Conservation (phyloP, 2,329 filamentous ascomycete genomes). For the Diaporthe australafricana region DNA sequence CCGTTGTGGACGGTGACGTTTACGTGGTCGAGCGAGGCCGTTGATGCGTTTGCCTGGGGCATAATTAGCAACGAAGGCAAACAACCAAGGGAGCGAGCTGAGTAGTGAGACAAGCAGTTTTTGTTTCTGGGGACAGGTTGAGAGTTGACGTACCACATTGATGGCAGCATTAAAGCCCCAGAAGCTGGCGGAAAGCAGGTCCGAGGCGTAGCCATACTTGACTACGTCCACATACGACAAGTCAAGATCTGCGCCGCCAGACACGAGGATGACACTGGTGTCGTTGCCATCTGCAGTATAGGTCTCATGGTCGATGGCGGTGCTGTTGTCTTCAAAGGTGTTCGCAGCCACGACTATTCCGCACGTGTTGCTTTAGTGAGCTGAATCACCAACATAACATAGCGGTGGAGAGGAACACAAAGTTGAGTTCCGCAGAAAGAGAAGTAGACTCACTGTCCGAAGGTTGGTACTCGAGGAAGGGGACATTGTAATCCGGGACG, state of each 20-base stretch:
- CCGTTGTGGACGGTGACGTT: slow-evolving; percentile 50
- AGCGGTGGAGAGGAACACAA: not conserved
- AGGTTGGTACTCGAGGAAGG: slow-evolving; percentile 33
- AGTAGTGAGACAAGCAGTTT: not conserved
- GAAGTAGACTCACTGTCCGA: slow-evolving; percentile 22
- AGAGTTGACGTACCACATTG: slow-evolving; percentile 39
- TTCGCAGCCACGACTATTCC: not conserved
- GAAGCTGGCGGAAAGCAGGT: slow-evolving; percentile 32
- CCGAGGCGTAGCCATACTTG: slow-evolving; percentile 46
- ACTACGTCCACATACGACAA: slow-evolving; percentile 43
- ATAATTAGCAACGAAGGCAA: too few relatives aligned
- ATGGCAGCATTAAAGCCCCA: slow-evolving; percentile 45
- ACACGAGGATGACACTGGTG: slow-evolving; percentile 40
- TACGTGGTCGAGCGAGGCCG: slow-evolving; percentile 41
- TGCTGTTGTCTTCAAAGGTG: not conserved
- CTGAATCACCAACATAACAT: not conserved
- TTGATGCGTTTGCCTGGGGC: slow-evolving; percentile 44
- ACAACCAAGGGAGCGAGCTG: not conserved
- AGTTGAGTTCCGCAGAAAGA: not conserved
- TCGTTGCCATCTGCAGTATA: slow-evolving; percentile 35
- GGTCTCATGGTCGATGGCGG: slow-evolving; percentile 25
- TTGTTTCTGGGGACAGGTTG: not conserved
- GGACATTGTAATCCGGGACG: slow-evolving; percentile 37
- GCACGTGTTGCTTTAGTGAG: not conserved
- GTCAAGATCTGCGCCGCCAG: slow-evolving; percentile 39